A percentile compares a stretch with the other conserved stretches of the same genome.
phyloP scores from a whole-genome alignment of 768 basidiomycete genomes.

The Crepidotus variabilis region DNA sequence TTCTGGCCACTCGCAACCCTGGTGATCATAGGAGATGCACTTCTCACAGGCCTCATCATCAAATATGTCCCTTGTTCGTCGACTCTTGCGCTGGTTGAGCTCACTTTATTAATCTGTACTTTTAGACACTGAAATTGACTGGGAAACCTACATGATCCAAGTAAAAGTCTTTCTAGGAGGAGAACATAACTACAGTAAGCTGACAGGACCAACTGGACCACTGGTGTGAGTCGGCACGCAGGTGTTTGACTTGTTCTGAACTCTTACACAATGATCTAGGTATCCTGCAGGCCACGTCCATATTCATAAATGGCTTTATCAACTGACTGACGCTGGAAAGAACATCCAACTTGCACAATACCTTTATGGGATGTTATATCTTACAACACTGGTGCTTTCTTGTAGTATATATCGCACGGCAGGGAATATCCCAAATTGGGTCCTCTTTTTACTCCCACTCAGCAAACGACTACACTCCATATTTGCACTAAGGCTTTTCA shows the following conservation, averaged over 20 bases:
- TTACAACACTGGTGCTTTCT: conserved; percentile 58
- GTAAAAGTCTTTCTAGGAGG: conserved; percentile 74
- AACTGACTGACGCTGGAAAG: conserved; percentile 55
- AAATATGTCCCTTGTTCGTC: conserved; percentile 76
- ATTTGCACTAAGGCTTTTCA: conserved; percentile 88
- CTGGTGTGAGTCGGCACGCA: conserved; percentile 62
- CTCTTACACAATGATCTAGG: conserved; percentile 33
- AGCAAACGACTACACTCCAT: conserved; percentile 96
- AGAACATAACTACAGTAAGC: conserved; percentile 75
- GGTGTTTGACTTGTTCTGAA: background rate
- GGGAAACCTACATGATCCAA: conserved; percentile 94
- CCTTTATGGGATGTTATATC: conserved; percentile 74
- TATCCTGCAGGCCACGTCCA: conserved; percentile 94
- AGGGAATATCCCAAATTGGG: conserved; percentile 66
- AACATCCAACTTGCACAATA: conserved; percentile 68
- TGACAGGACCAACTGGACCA: conserved; percentile 89
- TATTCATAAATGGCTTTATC: conserved; percentile 70
- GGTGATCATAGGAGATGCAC: conserved; percentile 68
- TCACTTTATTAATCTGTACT: conserved; percentile 6
- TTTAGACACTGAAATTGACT: conserved; percentile 97
- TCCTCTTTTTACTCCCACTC: conserved; percentile 66
- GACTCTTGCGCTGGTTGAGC: conserved; percentile 10
- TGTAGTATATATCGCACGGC: conserved; percentile 66
- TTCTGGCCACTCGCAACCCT: conserved; percentile 68
- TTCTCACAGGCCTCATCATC: conserved; percentile 79